Conservation (phyloP, 1,284 basidiomycete species). For the Golubevia pallescens region DNA sequence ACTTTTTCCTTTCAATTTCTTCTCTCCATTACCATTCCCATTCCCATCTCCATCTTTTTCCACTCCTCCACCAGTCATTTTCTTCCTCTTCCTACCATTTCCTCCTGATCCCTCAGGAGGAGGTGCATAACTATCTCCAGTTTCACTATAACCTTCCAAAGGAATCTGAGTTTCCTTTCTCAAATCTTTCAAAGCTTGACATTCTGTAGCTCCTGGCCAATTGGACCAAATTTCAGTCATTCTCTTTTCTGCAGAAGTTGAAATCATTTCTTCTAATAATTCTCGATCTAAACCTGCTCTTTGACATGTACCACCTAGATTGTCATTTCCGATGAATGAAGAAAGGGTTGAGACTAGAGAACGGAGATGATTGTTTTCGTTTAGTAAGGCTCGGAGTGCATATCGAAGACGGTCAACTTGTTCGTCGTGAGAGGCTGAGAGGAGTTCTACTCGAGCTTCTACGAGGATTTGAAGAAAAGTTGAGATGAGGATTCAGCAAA, state of each 20-base stretch:
- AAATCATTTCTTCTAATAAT: conserved; percentile 32
- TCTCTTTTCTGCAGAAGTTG: conserved; percentile 32
- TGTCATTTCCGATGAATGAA: conserved; percentile 36
- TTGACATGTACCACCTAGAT: conserved; percentile 36
- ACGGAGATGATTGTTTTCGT: conserved; percentile 50
- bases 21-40: not conserved
- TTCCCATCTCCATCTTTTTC: not conserved
- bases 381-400: conserved; percentile 34
- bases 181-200: conserved; percentile 39
- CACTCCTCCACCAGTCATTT: conserved; percentile 4
- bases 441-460: conserved; percentile 47
- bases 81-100: conserved; percentile 1
- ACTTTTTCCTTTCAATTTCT: not conserved
- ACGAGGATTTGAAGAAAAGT: no score
- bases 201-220: conserved; percentile 47
- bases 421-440: conserved; percentile 48
- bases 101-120: conserved; percentile 6
- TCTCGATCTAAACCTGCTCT: conserved; percentile 29
- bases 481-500: not conserved
- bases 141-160: conserved; percentile 45
- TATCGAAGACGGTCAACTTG: conserved; percentile 48
- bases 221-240: conserved; percentile 46
- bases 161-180: conserved; percentile 47
- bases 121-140: conserved; percentile 1
- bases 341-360: conserved; percentile 32